A percentile compares a stretch with the other conserved stretches of the same genome.
phyloP scores from a whole-genome alignment of 805 yeast species.

The Candida boidinii region DNA sequence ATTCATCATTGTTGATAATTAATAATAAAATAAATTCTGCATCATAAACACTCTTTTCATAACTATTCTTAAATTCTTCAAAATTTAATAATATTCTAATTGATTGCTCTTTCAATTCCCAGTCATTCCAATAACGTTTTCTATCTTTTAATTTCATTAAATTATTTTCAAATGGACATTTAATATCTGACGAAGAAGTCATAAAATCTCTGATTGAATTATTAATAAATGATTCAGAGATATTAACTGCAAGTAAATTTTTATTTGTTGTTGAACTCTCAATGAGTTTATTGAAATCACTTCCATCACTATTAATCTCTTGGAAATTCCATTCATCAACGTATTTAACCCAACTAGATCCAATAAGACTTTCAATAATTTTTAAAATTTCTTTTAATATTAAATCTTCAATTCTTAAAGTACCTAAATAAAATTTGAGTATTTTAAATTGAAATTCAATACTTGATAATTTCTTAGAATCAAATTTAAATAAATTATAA shows the following conservation, averaged over 20 bases:
- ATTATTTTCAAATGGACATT: constrained; percentile 16
- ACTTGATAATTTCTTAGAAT: constrained; percentile 38
- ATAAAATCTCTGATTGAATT: constrained; percentile 36
- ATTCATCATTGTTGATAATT: constrained; percentile 56
- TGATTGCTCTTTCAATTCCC: constrained; percentile 22
- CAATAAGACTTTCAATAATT: constrained; percentile 43
- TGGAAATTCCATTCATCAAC: constrained; percentile 61
- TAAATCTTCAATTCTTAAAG: constrained; percentile 51
- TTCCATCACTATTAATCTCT: constrained; percentile 12
- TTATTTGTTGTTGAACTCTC: background rate
- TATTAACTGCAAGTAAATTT: constrained; percentile 33
- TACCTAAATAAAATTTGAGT: constrained; percentile 53
- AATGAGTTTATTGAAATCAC: background rate
- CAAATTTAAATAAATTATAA: constrained; percentile 38
- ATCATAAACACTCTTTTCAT: constrained; percentile 41
- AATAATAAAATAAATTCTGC: constrained; percentile 60
- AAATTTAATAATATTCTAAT: constrained; percentile 4
- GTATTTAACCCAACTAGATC: constrained; percentile 53
- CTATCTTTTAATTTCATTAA: background rate
- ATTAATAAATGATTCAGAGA: constrained; percentile 39
- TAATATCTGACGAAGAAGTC: constrained; percentile 15
- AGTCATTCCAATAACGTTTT: constrained; percentile 19
- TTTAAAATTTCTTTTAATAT: constrained; percentile 49
- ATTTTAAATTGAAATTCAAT: constrained; percentile 38
- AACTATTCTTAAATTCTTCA: constrained; percentile 13